A percentile compares a stretch with the other conserved stretches of the same genome.
phyloP scores from a whole-genome alignment of 306 rosid genomes.

The Gastrolobium bilobum region DNA sequence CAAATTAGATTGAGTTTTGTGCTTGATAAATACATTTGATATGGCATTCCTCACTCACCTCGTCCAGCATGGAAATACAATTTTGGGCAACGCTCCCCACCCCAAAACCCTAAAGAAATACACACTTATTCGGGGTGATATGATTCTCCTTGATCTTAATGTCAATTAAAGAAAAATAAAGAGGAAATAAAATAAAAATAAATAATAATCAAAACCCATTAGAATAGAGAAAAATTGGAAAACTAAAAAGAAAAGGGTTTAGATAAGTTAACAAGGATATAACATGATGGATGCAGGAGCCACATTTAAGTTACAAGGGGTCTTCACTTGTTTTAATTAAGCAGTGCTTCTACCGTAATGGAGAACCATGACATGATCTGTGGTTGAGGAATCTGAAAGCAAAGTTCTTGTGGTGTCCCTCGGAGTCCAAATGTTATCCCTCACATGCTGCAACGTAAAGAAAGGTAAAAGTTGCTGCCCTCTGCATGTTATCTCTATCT shows the following conservation, averaged over 20 bases:
- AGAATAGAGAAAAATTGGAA: constrained; percentile 45
- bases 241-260: constrained; percentile 1
- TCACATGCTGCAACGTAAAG: constrained; percentile 94
- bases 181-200: constrained; percentile 34
- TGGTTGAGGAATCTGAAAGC: constrained; percentile 82
- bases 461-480: constrained; percentile 82
- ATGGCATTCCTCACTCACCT: constrained; percentile 46
- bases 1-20: constrained; percentile 52
- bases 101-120: constrained; percentile 50
- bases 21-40: constrained; percentile 38
- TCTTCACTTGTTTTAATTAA: not conserved
- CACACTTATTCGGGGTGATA: constrained; percentile 48
- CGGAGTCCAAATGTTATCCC: constrained; percentile 87
- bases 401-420: constrained; percentile 61
- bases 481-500: constrained; percentile 97
- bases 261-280: constrained; percentile 65
- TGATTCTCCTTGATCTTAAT: constrained; percentile 52
- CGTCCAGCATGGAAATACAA: constrained; percentile 51
- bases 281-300: constrained; percentile 19
- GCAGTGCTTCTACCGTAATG: constrained; percentile 73
- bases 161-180: constrained; percentile 45
- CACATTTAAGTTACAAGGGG: constrained; percentile 38
- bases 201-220: constrained; percentile 50
- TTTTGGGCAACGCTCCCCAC: constrained; percentile 50
- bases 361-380: constrained; percentile 87